A percentile compares a stretch with the other conserved stretches of the same genome.
Evolutionary conservation across 306 rosid species (phyloP).

Genomic region (Elaeagnus macrophylla): DNA sequence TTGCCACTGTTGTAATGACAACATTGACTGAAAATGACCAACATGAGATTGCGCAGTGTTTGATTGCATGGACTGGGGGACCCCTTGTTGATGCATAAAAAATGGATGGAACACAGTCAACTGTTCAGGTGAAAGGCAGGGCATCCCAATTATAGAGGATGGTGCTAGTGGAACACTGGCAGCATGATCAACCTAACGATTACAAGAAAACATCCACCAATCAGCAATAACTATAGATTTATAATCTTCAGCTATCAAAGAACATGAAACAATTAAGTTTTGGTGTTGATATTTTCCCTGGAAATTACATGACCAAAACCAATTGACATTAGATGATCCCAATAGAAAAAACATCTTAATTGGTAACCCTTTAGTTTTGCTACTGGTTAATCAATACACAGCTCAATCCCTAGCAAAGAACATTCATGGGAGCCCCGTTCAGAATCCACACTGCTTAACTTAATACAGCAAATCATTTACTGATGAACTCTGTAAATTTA

Average conservation of each 20-base stretch:
- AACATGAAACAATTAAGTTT: too few species aligned
- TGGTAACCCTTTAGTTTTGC: too few species aligned
- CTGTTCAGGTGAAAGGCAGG: conserved; percentile 86
- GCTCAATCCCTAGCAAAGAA: not conserved
- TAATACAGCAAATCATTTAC: too few species aligned
- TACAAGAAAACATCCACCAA: conserved; percentile 10
- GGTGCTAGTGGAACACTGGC: conserved; percentile 64
- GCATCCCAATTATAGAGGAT: conserved; percentile 72
- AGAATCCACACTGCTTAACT: too few species aligned
- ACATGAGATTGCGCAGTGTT: conserved; percentile 71
- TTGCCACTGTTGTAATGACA: conserved; percentile 84
- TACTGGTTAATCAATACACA: not conserved
- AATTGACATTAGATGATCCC: too few species aligned
- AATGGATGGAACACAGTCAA: conserved; percentile 75
- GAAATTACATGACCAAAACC: too few species aligned
- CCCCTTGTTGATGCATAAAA: conserved; percentile 87
- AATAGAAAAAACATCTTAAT: too few species aligned
- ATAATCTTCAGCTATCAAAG: not conserved
- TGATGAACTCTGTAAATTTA: too few species aligned
- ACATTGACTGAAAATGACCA: conserved; percentile 65
- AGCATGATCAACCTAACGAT: conserved; percentile 51
- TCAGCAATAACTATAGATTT: not conserved
- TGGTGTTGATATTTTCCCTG: too few species aligned
- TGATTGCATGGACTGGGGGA: conserved; percentile 59
- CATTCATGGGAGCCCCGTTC: not conserved